Evolutionary conservation across 106 monocot genomes (phyloP), one percentile per base, ranked within the genome.

Genomic region (Apostasia shenzhenica): DNA sequence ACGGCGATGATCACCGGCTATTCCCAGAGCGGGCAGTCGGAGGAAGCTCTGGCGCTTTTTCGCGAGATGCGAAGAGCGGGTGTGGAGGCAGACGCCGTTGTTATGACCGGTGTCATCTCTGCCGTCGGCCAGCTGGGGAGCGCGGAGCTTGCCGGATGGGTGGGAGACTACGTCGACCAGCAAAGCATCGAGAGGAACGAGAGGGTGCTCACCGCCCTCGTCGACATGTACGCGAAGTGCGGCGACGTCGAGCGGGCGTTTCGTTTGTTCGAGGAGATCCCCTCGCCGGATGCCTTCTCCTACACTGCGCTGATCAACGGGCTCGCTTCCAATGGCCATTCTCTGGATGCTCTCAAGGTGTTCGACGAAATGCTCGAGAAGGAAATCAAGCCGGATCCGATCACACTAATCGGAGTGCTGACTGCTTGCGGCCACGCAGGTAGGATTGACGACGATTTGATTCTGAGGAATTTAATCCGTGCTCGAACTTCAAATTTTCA

Each of bases 191-290:
- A 89, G 63, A 82, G 71, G 71, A 85, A 89, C 40, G 82, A 76
- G 55, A 66, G 77, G 2, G 82, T 89, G 3, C 81, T 85, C 66
- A 89, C 81, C 54, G 76, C 88, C 1, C 71, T 82, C 1, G 75
- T 89, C 1, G 82, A 89, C 47, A 81, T 89, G 79, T 77, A 89
- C 12, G 74, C 85, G 6, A 89, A 89, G 71, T 85, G 85, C 55
- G 85, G 85, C n/a, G 79, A 89, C 68, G 71, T 82, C 3, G 68
- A 75, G 3, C 3, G 68, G 57, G 84, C 82, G 0, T 53, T 72
- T 14, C 13, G 49, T 41, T 14, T 72, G 14, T 89, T 89, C 54
- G 69, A 70, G 3, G 85, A 82, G 73, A 82, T 80, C 9, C 45
- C 74, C 10, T 57, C 45, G 40, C 70, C 67, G 2, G 88, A 89